phyloP scores from a whole-genome alignment of 345 rosid species.

The Aquilaria sinensis region DNA sequence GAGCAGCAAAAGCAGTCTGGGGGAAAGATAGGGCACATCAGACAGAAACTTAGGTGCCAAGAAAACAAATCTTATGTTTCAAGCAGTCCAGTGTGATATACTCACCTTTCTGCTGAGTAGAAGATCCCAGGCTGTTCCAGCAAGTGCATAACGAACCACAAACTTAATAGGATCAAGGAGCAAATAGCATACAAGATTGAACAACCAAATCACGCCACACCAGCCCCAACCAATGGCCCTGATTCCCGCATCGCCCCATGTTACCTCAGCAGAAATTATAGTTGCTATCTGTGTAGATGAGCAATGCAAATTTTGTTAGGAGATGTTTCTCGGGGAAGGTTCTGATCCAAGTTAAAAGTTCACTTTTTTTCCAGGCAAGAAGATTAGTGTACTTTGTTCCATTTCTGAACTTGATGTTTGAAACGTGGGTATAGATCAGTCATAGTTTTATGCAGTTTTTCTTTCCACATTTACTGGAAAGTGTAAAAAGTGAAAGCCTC shows the following conservation, averaged over 20 bases:
- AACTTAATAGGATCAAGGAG: conserved; percentile 81
- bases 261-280: conserved; percentile 43
- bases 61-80: not conserved
- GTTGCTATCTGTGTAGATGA: conserved; percentile 51
- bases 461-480: too few relatives aligned
- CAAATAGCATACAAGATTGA: conserved; percentile 51
- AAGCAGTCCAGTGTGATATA: not conserved
- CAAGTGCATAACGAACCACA: conserved; percentile 52
- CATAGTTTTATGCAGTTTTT: too few relatives aligned
- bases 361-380: too few relatives aligned
- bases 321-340: not conserved
- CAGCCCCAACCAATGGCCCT: conserved; percentile 65
- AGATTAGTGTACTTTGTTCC: too few relatives aligned
- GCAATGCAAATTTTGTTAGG: not conserved
- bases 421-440: too few relatives aligned
- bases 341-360: too few relatives aligned
- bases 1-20: conserved; percentile 49
- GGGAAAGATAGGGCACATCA: not conserved
- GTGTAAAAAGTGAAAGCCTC: too few relatives aligned
- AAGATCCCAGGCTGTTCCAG: conserved; percentile 64
- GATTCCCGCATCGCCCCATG: conserved; percentile 62
- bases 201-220: conserved; percentile 68
- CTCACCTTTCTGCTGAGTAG: conserved; percentile 58
- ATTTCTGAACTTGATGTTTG: not conserved
- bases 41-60: not conserved